Conservation (phyloP, 257 asterid genomes). For the Gentiana dahurica region DNA sequence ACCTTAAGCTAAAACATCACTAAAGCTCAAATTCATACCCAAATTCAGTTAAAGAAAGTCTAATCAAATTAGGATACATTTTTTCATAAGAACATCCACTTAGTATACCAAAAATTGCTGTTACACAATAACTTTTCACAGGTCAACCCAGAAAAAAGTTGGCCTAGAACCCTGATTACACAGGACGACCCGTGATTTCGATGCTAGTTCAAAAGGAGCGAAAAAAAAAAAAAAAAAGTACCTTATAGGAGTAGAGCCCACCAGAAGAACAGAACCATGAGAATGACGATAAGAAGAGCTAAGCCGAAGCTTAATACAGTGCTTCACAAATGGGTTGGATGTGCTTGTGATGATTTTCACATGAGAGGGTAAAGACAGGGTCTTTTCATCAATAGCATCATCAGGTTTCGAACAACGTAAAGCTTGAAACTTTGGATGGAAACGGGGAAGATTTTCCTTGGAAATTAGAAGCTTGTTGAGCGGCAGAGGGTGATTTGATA, state of each 20-base stretch:
- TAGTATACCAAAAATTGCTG: too few species aligned
- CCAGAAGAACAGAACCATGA: constrained; percentile 68
- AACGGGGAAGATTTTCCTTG: constrained; percentile 8
- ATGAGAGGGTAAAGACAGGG: constrained; percentile 31
- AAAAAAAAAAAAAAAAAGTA: constrained; percentile 11
- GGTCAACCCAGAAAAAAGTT: too few species aligned
- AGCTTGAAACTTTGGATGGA: constrained; percentile 12
- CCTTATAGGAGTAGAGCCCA: constrained; percentile 82
- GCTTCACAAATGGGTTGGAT: constrained; percentile 82
- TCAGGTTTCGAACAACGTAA: constrained; percentile 12
- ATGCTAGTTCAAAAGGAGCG: background rate
- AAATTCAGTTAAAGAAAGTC: too few species aligned
- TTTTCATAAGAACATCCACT: too few species aligned
- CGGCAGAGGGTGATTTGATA: constrained; percentile 11
- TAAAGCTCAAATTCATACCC: too few species aligned
- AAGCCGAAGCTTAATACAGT: constrained; percentile 80
- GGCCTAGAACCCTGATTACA: too few species aligned
- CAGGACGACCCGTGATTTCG: too few species aligned
- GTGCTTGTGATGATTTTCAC: constrained; percentile 68
- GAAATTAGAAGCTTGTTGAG: constrained; percentile 14
- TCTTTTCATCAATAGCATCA: constrained; percentile 10
- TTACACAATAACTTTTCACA: too few species aligned
- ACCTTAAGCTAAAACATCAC: too few species aligned
- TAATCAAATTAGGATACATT: too few species aligned
- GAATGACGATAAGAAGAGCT: constrained; percentile 74